These are phyloP conservation scores for Amylostereum areolatum DNA, from an alignment of 1,284 basidiomycete species.

Conservation along the genomic window DNA sequence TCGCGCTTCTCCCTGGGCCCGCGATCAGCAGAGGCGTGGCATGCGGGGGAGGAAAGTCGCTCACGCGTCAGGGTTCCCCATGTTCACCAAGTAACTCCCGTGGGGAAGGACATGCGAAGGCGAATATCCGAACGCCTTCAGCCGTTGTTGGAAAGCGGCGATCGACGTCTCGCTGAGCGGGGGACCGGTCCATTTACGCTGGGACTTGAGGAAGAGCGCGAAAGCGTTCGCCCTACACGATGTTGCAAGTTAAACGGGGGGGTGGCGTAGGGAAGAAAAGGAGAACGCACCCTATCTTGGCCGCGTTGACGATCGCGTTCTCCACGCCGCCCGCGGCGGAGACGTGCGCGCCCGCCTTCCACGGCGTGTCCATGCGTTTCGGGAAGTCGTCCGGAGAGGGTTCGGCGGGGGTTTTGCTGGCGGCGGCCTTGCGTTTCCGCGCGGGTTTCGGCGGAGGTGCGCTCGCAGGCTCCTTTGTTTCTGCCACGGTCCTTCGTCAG, in stretches of 20 bases:
- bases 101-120: slow-evolving; percentile 67
- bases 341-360: slow-evolving; percentile 81
- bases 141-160: slow-evolving; percentile 46
- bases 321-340: slow-evolving; percentile 77
- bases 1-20: slow-evolving; percentile 58
- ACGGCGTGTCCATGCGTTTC: slow-evolving; percentile 30
- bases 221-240: slow-evolving; percentile 68
- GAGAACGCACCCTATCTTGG: slow-evolving; percentile 53
- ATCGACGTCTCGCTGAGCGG: slow-evolving; percentile 47
- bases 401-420: not conserved
- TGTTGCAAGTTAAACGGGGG: not conserved
- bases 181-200: slow-evolving; percentile 73
- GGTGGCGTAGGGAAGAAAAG: not conserved
- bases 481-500: not conserved
- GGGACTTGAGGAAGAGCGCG: slow-evolving; percentile 80
- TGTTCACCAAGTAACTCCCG: slow-evolving; percentile 82
- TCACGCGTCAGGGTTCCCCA: slow-evolving; percentile 75
- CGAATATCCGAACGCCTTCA: slow-evolving; percentile 55
- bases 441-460: not conserved
- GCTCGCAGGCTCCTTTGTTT: not conserved
- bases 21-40: not conserved
- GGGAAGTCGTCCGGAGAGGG: slow-evolving; percentile 11
- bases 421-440: not conserved
- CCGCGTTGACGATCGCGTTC: slow-evolving; percentile 67
- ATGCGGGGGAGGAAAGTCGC: not conserved